Conservation (phyloP, 2,329 filamentous ascomycete species). For the Phaeoacremonium minimum region DNA sequence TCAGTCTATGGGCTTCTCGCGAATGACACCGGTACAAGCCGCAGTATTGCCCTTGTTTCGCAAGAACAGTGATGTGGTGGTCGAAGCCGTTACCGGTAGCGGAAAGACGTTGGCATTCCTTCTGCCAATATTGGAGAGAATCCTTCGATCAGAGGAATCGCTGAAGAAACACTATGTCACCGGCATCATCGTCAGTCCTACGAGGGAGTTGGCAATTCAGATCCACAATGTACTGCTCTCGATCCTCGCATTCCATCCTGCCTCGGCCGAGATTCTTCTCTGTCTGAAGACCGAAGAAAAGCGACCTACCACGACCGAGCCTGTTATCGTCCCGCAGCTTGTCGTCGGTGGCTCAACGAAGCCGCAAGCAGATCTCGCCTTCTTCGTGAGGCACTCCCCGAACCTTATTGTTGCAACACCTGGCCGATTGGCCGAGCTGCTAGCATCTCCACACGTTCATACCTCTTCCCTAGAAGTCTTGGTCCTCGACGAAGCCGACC, state of each 20-base stretch:
- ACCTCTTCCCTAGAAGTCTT: slow-evolving; percentile 89
- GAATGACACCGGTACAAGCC: slow-evolving; percentile 93
- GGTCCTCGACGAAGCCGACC: slow-evolving; percentile 91
- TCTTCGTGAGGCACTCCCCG: slow-evolving; percentile 77
- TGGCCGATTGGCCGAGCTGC: slow-evolving; percentile 80
- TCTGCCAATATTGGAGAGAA: slow-evolving; percentile 16
- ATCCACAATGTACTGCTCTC: slow-evolving; percentile 78
- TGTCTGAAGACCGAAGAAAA: slow-evolving; percentile 52
- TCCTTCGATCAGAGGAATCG: slow-evolving; percentile 75
- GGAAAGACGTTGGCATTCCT: slow-evolving; percentile 83
- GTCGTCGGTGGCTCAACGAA: slow-evolving; percentile 77
- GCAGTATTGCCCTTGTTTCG: slow-evolving; percentile 86
- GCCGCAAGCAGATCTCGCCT: slow-evolving; percentile 79
- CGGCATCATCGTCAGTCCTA: slow-evolving; percentile 89
- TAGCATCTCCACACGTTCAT: slow-evolving; percentile 82
- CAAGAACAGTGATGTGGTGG: slow-evolving; percentile 86
- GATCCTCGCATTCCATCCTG: slow-evolving; percentile 76
- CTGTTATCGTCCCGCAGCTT: slow-evolving; percentile 76
- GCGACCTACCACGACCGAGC: slow-evolving; percentile 37
- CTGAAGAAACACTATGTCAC: slow-evolving; percentile 87
- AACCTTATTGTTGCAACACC: slow-evolving; percentile 91
- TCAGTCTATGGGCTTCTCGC: slow-evolving; percentile 78
- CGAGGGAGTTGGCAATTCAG: slow-evolving; percentile 85
- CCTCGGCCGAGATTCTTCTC: slow-evolving; percentile 65
- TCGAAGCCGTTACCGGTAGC: slow-evolving; percentile 86